phyloP scores from a whole-genome alignment of 305 asterid genomes.

The Fraxinus dipetala region DNA sequence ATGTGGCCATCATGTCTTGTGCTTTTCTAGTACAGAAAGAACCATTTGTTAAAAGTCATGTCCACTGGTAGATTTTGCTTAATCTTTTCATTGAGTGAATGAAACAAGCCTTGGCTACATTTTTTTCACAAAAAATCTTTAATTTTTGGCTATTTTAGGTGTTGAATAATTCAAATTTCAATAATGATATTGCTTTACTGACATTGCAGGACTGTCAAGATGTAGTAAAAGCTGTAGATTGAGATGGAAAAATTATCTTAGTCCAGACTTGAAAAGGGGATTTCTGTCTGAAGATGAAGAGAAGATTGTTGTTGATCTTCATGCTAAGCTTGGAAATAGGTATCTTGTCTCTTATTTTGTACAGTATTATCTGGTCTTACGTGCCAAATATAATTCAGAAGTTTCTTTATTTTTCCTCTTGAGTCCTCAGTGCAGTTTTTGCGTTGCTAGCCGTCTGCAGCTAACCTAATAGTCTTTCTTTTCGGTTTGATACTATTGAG shows the following conservation, averaged over 20 bases:
- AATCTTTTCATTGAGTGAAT: no score
- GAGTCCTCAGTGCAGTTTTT: no score
- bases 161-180: neutral
- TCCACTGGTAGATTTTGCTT: no score
- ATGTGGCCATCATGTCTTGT: neutral
- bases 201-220: conserved; percentile 55
- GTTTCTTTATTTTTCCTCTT: no score
- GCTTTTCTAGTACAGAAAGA: neutral
- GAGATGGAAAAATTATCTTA: conserved; percentile 76
- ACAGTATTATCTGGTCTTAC: neutral
- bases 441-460: no score
- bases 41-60: no score
- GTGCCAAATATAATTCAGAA: neutral
- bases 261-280: conserved; percentile 81
- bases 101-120: no score
- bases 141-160: neutral
- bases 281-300: conserved; percentile 71
- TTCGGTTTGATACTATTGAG: no score
- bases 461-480: no score
- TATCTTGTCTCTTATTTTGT: neutral
- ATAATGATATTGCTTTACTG: neutral
- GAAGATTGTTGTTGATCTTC: conserved; percentile 81
- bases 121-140: neutral
- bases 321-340: conserved; percentile 90
- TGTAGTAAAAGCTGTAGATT: conserved; percentile 87